Evolutionary conservation across 768 basidiomycete species (phyloP).

Genomic region (Boletus vermiculosoides): DNA sequence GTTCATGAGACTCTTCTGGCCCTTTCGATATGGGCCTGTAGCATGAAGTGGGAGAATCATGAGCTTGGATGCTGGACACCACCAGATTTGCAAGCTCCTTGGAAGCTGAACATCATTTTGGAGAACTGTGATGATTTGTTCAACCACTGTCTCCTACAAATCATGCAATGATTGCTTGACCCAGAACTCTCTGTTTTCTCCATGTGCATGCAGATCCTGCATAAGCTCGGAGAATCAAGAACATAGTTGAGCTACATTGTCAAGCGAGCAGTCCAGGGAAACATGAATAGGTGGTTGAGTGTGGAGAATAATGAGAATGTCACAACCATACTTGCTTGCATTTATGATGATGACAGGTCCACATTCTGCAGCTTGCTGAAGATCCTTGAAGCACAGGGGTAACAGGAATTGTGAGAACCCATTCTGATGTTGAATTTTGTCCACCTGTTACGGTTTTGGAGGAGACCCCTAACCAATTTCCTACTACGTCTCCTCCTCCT

Average conservation of each 20-base stretch:
- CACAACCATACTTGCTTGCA: not conserved
- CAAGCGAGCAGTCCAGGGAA: not conserved
- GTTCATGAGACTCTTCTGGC: not conserved
- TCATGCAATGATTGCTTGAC: not conserved
- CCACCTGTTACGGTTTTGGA: no score
- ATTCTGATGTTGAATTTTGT: not conserved
- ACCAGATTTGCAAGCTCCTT: not conserved
- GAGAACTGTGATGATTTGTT: not conserved
- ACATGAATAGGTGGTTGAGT: not conserved
- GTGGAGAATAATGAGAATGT: not conserved
- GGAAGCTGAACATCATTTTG: not conserved
- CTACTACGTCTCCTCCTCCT: no score
- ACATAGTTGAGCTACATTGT: not conserved
- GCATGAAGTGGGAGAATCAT: not conserved
- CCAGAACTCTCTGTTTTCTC: not conserved
- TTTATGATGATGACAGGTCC: not conserved
- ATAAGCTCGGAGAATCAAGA: not conserved
- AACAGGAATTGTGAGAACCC: not conserved
- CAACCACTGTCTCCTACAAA: not conserved
- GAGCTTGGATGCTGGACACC: not conserved
- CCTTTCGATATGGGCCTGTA: not conserved
- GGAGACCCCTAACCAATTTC: no score
- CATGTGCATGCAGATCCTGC: not conserved
- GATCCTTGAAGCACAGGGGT: not conserved
- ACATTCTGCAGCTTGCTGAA: not conserved